A percentile compares a stretch with the other conserved stretches of the same genome.
phyloP scores from a whole-genome alignment of 192 early-diverging fungal genomes.

The Podila minutissima region DNA sequence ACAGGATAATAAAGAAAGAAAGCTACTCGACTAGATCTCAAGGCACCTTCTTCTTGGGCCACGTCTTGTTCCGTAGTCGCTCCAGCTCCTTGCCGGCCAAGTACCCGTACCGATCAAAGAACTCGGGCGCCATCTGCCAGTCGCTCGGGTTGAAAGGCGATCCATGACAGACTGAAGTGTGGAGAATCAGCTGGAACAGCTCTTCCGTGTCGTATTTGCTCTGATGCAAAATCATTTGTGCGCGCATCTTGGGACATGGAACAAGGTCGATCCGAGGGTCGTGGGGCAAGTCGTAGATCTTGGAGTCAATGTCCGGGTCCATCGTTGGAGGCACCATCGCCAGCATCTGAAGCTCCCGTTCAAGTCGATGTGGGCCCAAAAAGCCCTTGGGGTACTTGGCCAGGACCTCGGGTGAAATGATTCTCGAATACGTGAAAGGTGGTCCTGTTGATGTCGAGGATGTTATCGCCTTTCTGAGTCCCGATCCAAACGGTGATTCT shows the following conservation, averaged over 20 bases:
- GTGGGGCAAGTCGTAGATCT: constrained; percentile 43
- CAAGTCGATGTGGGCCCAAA: constrained; percentile 12
- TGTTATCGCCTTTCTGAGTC: constrained; percentile 1
- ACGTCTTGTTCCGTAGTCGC: constrained; percentile 22
- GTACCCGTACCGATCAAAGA: constrained; percentile 43
- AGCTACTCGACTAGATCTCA: background rate
- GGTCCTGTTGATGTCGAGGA: background rate
- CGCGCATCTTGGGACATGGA: constrained; percentile 48
- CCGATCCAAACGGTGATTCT: background rate
- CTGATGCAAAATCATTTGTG: constrained; percentile 54
- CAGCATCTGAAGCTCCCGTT: constrained; percentile 19
- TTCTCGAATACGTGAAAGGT: background rate
- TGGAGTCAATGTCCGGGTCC: constrained; percentile 33
- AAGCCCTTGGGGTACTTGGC: constrained; percentile 11
- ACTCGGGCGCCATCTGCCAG: constrained; percentile 52
- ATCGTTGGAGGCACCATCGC: background rate
- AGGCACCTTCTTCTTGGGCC: constrained; percentile 21
- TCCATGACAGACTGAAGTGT: constrained; percentile 51
- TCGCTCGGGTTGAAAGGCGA: constrained; percentile 20
- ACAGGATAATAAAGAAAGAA: too few relatives aligned
- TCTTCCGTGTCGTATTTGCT: constrained; percentile 40
- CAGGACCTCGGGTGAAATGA: background rate
- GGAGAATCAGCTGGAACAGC: constrained; percentile 34
- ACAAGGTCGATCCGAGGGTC: constrained; percentile 49
- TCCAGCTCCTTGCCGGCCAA: constrained; percentile 37